These are phyloP conservation scores for Aspergillus calidoustus DNA, from an alignment of 2,329 filamentous ascomycete species.

Conservation along the genomic window DNA sequence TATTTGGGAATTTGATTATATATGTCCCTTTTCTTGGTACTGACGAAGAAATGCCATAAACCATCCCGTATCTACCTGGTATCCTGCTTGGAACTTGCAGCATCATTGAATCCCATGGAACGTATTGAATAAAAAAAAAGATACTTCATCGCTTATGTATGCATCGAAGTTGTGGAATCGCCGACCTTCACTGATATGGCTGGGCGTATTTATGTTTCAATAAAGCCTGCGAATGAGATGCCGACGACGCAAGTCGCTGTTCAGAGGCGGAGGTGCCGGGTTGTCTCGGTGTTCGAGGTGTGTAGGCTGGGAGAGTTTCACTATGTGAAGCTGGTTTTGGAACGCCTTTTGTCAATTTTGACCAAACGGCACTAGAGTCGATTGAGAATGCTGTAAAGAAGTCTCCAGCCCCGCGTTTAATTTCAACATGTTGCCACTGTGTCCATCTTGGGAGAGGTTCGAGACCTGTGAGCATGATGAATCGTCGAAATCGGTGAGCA, in stretches of 20 bases:
- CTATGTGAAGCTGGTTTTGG: background rate
- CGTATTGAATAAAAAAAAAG: background rate
- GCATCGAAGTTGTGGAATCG: background rate
- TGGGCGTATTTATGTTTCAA: slow-evolving; percentile 18
- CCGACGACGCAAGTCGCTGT: background rate
- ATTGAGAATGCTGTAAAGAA: slow-evolving; percentile 23
- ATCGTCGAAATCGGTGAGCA: slow-evolving; percentile 37
- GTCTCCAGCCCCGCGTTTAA: slow-evolving; percentile 19
- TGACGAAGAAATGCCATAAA: background rate
- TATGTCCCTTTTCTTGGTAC: background rate
- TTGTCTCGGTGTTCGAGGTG: slow-evolving; percentile 22
- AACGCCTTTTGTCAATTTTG: slow-evolving; percentile 8
- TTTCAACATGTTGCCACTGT: slow-evolving; percentile 35
- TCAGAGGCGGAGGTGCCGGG: background rate
- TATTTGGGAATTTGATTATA: background rate
- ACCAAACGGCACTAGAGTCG: slow-evolving; percentile 21
- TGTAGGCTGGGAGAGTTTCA: slow-evolving; percentile 11
- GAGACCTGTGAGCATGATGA: slow-evolving; percentile 34
- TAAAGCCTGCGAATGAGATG: background rate
- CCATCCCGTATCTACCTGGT: background rate
- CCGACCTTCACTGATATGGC: slow-evolving; percentile 22
- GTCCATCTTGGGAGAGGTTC: slow-evolving; percentile 33
- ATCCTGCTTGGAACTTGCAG: background rate
- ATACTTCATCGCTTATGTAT: background rate
- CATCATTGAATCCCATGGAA: background rate